Conservation (phyloP, 2,329 filamentous ascomycete genomes). For the Penicillium sp. region DNA sequence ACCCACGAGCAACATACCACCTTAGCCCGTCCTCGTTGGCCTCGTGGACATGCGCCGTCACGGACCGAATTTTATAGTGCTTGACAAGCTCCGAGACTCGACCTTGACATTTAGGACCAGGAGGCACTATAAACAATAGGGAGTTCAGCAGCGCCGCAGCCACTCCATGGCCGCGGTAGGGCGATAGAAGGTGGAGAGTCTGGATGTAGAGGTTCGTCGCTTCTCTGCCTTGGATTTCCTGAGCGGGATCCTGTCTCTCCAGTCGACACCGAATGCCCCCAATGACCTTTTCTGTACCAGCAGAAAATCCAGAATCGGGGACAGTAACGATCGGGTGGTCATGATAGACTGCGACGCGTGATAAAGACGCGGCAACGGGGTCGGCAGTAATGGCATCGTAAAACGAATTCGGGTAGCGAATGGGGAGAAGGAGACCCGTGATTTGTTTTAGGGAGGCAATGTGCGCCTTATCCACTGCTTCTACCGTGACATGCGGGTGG, state of each 20-base stretch:
- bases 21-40: constrained; percentile 58
- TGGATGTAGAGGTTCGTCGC: constrained; percentile 58
- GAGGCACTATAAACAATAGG: constrained; percentile 31
- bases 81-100: constrained; percentile 41
- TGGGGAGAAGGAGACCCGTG: constrained; percentile 57
- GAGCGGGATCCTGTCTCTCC: constrained; percentile 30
- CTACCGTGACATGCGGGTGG: constrained; percentile 53
- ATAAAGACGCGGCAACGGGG: constrained; percentile 51
- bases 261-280: constrained; percentile 50
- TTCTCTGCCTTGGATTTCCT: constrained; percentile 12
- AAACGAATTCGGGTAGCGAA: constrained; percentile 60
- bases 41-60: constrained; percentile 65
- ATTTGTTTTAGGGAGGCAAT: constrained; percentile 57
- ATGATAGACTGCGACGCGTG: constrained; percentile 60
- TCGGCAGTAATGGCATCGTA: constrained; percentile 60
- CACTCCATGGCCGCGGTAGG: constrained; percentile 58
- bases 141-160: constrained; percentile 54
- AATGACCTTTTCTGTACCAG: constrained; percentile 45
- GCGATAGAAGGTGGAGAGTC: constrained; percentile 58
- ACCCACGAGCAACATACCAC: constrained; percentile 61
- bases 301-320: constrained; percentile 17
- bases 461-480: constrained; percentile 52
- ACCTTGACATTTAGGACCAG: constrained; percentile 10
- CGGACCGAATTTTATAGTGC: constrained; percentile 50
- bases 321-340: constrained; percentile 40